Evolutionary conservation across 2,329 filamentous ascomycete species (phyloP).

Genomic region (Graphilbum fragrans): DNA sequence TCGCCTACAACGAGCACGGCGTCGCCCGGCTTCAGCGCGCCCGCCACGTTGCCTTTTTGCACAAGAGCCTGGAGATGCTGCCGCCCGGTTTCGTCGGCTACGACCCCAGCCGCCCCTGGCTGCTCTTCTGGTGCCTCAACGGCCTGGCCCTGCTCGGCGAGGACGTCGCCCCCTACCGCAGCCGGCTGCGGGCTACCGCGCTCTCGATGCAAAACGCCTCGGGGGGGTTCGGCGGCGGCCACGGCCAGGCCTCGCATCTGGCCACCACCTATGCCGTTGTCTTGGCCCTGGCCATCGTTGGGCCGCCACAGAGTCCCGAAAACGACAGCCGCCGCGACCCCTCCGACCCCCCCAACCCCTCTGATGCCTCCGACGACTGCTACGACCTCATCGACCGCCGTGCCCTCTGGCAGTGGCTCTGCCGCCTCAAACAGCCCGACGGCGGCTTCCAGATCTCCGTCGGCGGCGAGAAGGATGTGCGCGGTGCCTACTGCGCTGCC

Average conservation of each 20-base stretch:
- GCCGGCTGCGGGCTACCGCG: constrained; percentile 63
- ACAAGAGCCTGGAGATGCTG: constrained; percentile 44
- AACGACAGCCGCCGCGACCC: constrained; percentile 71
- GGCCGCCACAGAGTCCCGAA: constrained; percentile 54
- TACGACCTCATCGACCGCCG: constrained; percentile 69
- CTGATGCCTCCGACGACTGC: constrained; percentile 19
- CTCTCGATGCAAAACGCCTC: constrained; percentile 67
- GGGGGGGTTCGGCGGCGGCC: constrained; percentile 89
- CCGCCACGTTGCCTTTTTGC: constrained; percentile 50
- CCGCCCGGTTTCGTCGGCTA: constrained; percentile 59
- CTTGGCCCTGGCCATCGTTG: constrained; percentile 67
- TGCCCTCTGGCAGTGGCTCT: constrained; percentile 85
- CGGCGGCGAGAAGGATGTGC: constrained; percentile 85
- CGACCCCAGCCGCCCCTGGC: constrained; percentile 86
- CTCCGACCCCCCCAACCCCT: constrained; percentile 46
- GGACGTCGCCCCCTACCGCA: constrained; percentile 55
- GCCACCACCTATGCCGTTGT: constrained; percentile 81
- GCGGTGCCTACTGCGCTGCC: constrained; percentile 85
- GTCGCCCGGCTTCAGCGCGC: constrained; percentile 61
- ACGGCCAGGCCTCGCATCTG: constrained; percentile 78
- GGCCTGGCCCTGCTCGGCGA: constrained; percentile 66
- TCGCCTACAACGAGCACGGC: constrained; percentile 54
- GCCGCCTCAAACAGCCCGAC: constrained; percentile 69
- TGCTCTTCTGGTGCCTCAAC: constrained; percentile 83
- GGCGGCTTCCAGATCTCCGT: constrained; percentile 83